These are phyloP conservation scores for Tilletiaria anomala DNA, from an alignment of 1,284 basidiomycete species.

Conservation along the genomic window DNA sequence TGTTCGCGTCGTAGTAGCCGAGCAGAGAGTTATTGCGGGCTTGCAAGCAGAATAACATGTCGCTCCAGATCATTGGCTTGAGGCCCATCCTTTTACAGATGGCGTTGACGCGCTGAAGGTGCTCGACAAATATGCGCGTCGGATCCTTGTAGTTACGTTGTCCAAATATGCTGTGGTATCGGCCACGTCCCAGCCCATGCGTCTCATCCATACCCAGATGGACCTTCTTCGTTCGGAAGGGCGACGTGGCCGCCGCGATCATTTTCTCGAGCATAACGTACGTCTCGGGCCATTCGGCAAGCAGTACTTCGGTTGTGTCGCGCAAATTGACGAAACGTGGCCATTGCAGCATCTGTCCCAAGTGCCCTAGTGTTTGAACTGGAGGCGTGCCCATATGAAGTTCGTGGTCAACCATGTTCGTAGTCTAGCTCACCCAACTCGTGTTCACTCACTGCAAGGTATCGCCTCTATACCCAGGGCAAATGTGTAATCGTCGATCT, in stretches of 20 bases:
- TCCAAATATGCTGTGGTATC: constrained; percentile 37
- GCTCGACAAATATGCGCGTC: constrained; percentile 25
- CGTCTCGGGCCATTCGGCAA: constrained; percentile 35
- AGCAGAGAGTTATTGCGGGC: constrained; percentile 38
- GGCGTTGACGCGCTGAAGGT: constrained; percentile 31
- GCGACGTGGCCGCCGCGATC: constrained; percentile 23
- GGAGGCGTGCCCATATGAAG: constrained; percentile 1
- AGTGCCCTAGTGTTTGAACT: constrained; percentile 41
- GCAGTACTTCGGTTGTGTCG: constrained; percentile 40
- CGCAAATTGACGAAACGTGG: constrained; percentile 35
- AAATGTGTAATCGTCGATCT: constrained; percentile 39
- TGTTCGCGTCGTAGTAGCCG: constrained; percentile 34
- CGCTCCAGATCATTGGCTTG: constrained; percentile 40
- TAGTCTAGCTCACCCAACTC: no score
- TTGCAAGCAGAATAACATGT: constrained; percentile 41
- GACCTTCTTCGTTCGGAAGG: constrained; percentile 36
- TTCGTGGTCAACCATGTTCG: not conserved
- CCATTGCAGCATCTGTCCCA: constrained; percentile 42
- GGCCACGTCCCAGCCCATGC: constrained; percentile 39
- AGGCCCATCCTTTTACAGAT: constrained; percentile 28
- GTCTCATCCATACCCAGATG: constrained; percentile 30
- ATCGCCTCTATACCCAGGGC: constrained; percentile 25
- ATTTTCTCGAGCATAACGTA: constrained; percentile 38
- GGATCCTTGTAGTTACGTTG: constrained; percentile 30
- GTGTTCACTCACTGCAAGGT: constrained; percentile 17